Evolutionary conservation across 2,329 filamentous ascomycete species (phyloP).

Genomic region (Keithomyces neogunnii): DNA sequence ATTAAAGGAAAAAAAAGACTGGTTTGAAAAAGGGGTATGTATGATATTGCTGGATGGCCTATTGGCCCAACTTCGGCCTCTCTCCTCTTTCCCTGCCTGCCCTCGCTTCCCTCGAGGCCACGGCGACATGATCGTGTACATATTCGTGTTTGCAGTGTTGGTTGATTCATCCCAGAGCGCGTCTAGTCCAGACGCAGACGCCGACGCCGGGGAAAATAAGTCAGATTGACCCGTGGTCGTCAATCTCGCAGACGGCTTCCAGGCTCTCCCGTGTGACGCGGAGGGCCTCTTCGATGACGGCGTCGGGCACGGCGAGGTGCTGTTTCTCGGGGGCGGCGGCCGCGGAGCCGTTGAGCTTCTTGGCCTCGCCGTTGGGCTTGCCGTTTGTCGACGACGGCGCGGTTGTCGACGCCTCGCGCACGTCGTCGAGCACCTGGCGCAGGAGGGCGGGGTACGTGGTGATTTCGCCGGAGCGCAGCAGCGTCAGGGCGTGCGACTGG

Average conservation of each 20-base stretch:
- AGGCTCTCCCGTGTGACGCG: conserved; percentile 50
- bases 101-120: background rate
- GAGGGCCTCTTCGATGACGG: conserved; percentile 55
- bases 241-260: conserved; percentile 37
- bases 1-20: too few relatives aligned
- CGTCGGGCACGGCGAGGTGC: conserved; percentile 47
- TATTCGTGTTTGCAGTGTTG: background rate
- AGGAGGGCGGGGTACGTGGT: conserved; percentile 54
- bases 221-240: conserved; percentile 17
- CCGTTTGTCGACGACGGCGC: conserved; percentile 21
- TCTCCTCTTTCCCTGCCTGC: too few relatives aligned
- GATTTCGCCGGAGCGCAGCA: conserved; percentile 52
- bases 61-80: too few relatives aligned
- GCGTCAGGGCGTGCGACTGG: conserved; percentile 49
- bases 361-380: conserved; percentile 25
- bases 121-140: background rate
- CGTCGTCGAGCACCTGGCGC: conserved; percentile 51
- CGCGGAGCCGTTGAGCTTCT: conserved; percentile 18
- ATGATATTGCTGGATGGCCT: too few relatives aligned
- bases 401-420: conserved; percentile 38
- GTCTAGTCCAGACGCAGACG: background rate
- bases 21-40: too few relatives aligned
- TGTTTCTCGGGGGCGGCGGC: conserved; percentile 14
- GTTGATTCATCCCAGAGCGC: background rate
- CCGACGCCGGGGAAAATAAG: background rate